These are phyloP conservation scores for Fraxinus paxiana DNA, from an alignment of 305 asterid genomes.

Conservation along the genomic window DNA sequence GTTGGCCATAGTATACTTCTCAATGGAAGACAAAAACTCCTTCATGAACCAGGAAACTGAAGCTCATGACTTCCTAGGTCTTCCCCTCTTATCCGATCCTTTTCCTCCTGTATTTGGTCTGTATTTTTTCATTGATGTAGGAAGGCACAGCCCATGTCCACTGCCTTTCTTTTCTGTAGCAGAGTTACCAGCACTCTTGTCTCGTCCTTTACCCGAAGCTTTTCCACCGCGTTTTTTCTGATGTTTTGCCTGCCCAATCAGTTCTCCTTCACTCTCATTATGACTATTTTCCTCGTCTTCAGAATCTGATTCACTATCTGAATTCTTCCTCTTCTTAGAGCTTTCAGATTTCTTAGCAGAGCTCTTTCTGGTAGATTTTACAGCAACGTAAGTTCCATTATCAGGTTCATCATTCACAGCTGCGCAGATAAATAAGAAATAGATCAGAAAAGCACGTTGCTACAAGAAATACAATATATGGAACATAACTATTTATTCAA, in stretches of 20 bases:
- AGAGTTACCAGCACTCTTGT: conserved; percentile 39
- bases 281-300: conserved; percentile 48
- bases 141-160: conserved; percentile 67
- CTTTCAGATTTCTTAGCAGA: conserved; percentile 40
- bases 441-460: not conserved
- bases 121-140: conserved; percentile 40
- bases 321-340: conserved; percentile 64
- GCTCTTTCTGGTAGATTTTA: conserved; percentile 39
- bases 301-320: conserved; percentile 51
- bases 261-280: conserved; percentile 45
- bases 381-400: conserved; percentile 24
- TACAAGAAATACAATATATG: not conserved
- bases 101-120: conserved; percentile 31
- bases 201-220: conserved; percentile 47
- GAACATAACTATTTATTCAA: not conserved
- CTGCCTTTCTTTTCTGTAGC: conserved; percentile 39
- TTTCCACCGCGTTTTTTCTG: conserved; percentile 29
- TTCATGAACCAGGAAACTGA: conserved; percentile 1
- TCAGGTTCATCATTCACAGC: conserved; percentile 46
- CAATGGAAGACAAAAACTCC: conserved; percentile 16
- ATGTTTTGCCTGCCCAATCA: conserved; percentile 42
- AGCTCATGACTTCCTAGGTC: conserved; percentile 54
- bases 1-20: conserved; percentile 20
- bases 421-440: conserved; percentile 23
- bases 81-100: conserved; percentile 63